phyloP scores from a whole-genome alignment of 495 filamentous ascomycete species.

The Cercophora scortea region DNA sequence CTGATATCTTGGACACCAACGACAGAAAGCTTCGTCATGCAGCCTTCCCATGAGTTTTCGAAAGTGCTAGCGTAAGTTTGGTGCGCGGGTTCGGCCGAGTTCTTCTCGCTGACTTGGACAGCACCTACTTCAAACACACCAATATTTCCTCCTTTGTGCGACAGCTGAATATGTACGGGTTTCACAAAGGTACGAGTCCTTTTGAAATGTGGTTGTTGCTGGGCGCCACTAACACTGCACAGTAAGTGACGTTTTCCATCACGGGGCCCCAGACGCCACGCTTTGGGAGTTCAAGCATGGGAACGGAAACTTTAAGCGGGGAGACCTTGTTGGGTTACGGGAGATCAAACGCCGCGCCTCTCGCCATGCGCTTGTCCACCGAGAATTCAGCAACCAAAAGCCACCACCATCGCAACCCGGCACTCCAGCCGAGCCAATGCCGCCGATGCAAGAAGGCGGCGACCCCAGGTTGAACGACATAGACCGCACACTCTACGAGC shows the following conservation, averaged over 20 bases:
- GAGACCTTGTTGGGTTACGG: slow-evolving; percentile 81
- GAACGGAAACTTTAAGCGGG: slow-evolving; percentile 93
- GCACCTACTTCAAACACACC: slow-evolving; percentile 98
- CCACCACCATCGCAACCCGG: slow-evolving; percentile 66
- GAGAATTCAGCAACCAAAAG: slow-evolving; percentile 88
- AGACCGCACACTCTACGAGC: slow-evolving; percentile 77
- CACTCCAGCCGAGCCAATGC: slow-evolving; percentile 74
- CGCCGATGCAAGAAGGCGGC: slow-evolving; percentile 54
- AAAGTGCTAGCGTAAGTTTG: slow-evolving; percentile 89
- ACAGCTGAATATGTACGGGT: slow-evolving; percentile 98
- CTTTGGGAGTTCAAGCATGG: slow-evolving; percentile 99
- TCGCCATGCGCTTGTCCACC: slow-evolving; percentile 86
- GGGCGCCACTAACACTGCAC: slow-evolving; percentile 8
- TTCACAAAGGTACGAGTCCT: slow-evolving; percentile 81
- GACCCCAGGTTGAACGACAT: slow-evolving; percentile 69
- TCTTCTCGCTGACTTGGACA: slow-evolving; percentile 20
- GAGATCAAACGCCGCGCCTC: slow-evolving; percentile 98
- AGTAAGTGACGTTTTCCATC: slow-evolving; percentile 99
- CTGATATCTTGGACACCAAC: slow-evolving; percentile 91
- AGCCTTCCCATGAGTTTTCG: slow-evolving; percentile 92
- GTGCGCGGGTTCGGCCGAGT: background rate
- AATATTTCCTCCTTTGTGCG: slow-evolving; percentile 98
- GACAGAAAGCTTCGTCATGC: slow-evolving; percentile 97
- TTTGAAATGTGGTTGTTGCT: background rate
- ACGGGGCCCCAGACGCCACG: slow-evolving; percentile 87